A percentile compares a stretch with the other conserved stretches of the same genome.
These are phyloP conservation scores for Picea abies DNA, from an alignment of 83 land plant genomes.

Conservation along the genomic window DNA sequence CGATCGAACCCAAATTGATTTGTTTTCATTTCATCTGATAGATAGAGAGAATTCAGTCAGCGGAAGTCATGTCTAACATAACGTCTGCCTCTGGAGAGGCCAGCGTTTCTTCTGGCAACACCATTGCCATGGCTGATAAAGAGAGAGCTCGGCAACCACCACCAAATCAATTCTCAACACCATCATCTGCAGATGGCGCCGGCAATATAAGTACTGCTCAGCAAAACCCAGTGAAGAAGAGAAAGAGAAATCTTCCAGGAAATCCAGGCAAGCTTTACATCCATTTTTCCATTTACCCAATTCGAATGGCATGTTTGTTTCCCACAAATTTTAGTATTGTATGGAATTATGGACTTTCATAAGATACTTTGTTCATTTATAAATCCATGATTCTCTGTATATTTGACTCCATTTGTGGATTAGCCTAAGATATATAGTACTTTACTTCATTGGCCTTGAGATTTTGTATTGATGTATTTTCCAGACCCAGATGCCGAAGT, in stretches of 20 bases:
- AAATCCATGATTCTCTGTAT: no score
- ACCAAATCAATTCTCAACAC: background rate
- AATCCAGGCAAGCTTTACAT: slow-evolving; percentile 37
- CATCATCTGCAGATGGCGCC: background rate
- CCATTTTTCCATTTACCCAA: slow-evolving; percentile 6
- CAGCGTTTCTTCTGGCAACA: slow-evolving; percentile 16
- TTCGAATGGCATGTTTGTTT: no score
- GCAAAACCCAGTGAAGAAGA: slow-evolving; percentile 30
- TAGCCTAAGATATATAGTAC: no score
- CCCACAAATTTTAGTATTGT: no score
- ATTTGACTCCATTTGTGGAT: no score
- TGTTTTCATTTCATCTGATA: background rate
- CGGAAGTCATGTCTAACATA: slow-evolving; percentile 6
- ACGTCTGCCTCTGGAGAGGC: slow-evolving; percentile 15
- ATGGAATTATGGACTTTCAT: no score
- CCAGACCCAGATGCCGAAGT: slow-evolving; percentile 22
- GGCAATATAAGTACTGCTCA: slow-evolving; percentile 7
- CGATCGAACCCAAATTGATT: background rate
- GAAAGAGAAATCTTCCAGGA: slow-evolving; percentile 54
- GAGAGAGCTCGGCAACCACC: background rate
- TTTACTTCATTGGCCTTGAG: no score
- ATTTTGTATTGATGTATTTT: background rate
- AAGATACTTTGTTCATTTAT: no score
- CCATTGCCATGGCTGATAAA: background rate
- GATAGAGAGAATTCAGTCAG: no score